phyloP scores from a whole-genome alignment of 2,329 filamentous ascomycete genomes.

The Fusarium oligoseptatum region DNA sequence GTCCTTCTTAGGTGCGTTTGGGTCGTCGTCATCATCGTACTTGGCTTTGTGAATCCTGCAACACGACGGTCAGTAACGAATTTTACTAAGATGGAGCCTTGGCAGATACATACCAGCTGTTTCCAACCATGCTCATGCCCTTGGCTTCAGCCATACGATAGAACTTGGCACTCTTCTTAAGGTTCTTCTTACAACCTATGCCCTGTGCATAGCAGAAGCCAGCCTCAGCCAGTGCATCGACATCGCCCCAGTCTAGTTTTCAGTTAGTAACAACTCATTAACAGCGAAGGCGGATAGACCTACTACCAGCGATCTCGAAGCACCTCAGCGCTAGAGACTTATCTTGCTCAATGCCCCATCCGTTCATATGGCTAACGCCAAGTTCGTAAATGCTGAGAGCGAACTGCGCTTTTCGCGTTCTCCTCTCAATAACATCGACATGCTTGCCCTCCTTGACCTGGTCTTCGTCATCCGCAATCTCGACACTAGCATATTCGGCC shows the following conservation, averaged over 20 bases:
- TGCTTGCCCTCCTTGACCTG: slow-evolving; percentile 72
- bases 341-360: slow-evolving; percentile 96
- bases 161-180: slow-evolving; percentile 92
- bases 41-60: slow-evolving; percentile 95
- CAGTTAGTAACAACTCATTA: slow-evolving; percentile 32
- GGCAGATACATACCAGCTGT: slow-evolving; percentile 83
- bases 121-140: slow-evolving; percentile 97
- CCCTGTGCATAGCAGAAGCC: slow-evolving; percentile 97
- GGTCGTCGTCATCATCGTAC: slow-evolving; percentile 79
- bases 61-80: slow-evolving; percentile 9
- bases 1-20: slow-evolving; percentile 59
- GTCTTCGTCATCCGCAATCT: slow-evolving; percentile 86
- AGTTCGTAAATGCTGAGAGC: slow-evolving; percentile 96
- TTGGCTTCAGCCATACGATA: slow-evolving; percentile 92
- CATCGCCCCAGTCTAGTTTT: slow-evolving; percentile 85
- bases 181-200: slow-evolving; percentile 92
- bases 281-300: slow-evolving; percentile 46
- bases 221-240: slow-evolving; percentile 92
- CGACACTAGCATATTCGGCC: slow-evolving; percentile 84
- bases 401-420: slow-evolving; percentile 91
- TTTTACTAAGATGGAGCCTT: background rate
- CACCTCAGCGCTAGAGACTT: slow-evolving; percentile 88
- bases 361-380: slow-evolving; percentile 96
- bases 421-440: slow-evolving; percentile 77
- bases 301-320: slow-evolving; percentile 94